Base-by-base conservation (phyloP, 176 grass and related monocot genomes). In the Eleusine indica region DNA sequence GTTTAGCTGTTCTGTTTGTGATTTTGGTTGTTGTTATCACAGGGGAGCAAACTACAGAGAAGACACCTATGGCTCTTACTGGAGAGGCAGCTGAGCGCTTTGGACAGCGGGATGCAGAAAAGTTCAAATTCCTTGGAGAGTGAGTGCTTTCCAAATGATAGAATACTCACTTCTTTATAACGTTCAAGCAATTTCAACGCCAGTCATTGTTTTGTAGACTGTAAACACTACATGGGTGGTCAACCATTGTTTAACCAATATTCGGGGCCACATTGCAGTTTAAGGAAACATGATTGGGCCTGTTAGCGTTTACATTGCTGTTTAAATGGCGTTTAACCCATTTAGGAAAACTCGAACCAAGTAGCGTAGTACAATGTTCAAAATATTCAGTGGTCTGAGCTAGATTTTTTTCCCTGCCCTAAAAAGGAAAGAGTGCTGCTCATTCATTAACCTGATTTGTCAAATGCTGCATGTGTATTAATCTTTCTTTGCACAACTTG, bases 51-150 rank as follows among this genome's bases (percentile, higher is more conserved):
- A 73, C 60, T 25, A 58, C 75, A 32, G 69, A 52, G 63, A 88
- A 74, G 43, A 80, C 16, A 63, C 66, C 53, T 38, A 88, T 42
- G 22, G 61, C 52, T 87, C 85, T 90, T 85, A 88, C 79, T 72
- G 89, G 89, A 76, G 95, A 97, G 47, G 77, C 83, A 15, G 85
- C 96, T 9, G 91, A 91, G 82, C 84, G 89, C 56, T 98, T 98
- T 85, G 96, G 85, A 40, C 83, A 85, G 68, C 84, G 96, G 19
- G 92, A 98, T 82, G 82, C 15, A 11, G 88, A 95, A 52, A 98
- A 90, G 53, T 98, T 98, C 78, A 92, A 73, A 68, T 98, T 98
- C 62, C 87, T 98, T 42, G 81, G 76, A 76, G 87, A 83, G 96
- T 98, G 83, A 95, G 96, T 89, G 81, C 37, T 71, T 48, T 37